A percentile compares a stretch with the other conserved stretches of the same genome.
Conservation (phyloP, 495 filamentous ascomycete genomes). For the Penicillium riverlandense region DNA sequence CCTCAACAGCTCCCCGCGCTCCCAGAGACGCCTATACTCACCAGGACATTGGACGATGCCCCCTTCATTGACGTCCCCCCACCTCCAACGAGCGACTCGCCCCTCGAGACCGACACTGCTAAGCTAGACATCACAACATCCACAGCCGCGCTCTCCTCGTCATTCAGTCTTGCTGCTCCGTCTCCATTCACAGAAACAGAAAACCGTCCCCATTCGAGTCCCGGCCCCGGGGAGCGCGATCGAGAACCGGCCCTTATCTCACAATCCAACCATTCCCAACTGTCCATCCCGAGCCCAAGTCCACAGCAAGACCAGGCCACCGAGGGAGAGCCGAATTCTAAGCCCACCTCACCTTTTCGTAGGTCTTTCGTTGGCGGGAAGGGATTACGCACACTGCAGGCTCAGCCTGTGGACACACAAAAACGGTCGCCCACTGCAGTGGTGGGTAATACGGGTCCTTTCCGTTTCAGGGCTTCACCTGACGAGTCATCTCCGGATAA, state of each 20-base stretch:
- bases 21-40: slow-evolving; percentile 20
- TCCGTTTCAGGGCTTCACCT: slow-evolving; percentile 28
- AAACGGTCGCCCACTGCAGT: slow-evolving; percentile 25
- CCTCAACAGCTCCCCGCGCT: slow-evolving; percentile 31
- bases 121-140: slow-evolving; percentile 18
- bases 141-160: slow-evolving; percentile 25
- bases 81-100: slow-evolving; percentile 13
- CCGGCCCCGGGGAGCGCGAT: slow-evolving; percentile 24
- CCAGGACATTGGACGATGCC: slow-evolving; percentile 14
- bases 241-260: slow-evolving; percentile 16
- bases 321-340: slow-evolving; percentile 22
- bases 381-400: slow-evolving; percentile 14
- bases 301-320: slow-evolving; percentile 15
- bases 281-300: slow-evolving; percentile 5
- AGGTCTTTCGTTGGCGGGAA: slow-evolving; percentile 24
- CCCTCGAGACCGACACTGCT: slow-evolving; percentile 15
- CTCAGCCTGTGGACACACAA: slow-evolving; percentile 11
- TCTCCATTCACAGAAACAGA: slow-evolving; percentile 21
- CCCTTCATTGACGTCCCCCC: slow-evolving; percentile 8
- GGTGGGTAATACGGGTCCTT: slow-evolving; percentile 17
- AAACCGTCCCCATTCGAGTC: slow-evolving; percentile 27
- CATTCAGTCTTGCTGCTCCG: slow-evolving; percentile 20
- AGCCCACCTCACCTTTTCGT: slow-evolving; percentile 31
- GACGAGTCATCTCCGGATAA: slow-evolving; percentile 25
- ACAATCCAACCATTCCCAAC: slow-evolving; percentile 23